Evolutionary conservation across 2,329 filamentous ascomycete species (phyloP).

Genomic region (Colletotrichum simmondsii): DNA sequence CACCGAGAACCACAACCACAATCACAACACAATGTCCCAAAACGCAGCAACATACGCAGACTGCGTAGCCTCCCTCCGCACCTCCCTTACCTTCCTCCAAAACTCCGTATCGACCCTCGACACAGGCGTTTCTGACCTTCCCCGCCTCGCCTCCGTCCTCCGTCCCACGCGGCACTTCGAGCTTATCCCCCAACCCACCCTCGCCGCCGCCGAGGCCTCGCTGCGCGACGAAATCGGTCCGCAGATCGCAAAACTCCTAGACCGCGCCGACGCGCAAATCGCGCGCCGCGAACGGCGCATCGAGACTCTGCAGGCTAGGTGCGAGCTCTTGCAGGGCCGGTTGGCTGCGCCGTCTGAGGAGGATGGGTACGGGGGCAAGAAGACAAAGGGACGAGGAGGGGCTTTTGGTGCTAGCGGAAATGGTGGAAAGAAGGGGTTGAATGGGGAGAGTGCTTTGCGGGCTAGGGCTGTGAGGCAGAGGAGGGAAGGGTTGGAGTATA

Average conservation of each 20-base stretch:
- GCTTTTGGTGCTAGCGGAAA: not conserved
- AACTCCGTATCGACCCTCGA: slow-evolving; percentile 69
- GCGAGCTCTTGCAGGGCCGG: slow-evolving; percentile 83
- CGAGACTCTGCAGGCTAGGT: slow-evolving; percentile 83
- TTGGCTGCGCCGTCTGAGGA: slow-evolving; percentile 47
- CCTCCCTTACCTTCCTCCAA: slow-evolving; percentile 70
- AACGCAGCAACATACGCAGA: slow-evolving; percentile 56
- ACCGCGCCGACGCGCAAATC: slow-evolving; percentile 84
- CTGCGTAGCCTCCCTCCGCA: slow-evolving; percentile 69
- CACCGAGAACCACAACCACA: not conserved
- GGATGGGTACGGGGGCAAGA: slow-evolving; percentile 32
- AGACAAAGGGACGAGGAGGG: slow-evolving; percentile 36
- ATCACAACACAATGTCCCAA: not conserved
- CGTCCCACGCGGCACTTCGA: slow-evolving; percentile 81
- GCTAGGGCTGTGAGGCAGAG: slow-evolving; percentile 77
- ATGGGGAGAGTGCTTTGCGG: slow-evolving; percentile 61
- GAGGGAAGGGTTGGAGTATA: slow-evolving; percentile 87
- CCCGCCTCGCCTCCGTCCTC: slow-evolving; percentile 64
- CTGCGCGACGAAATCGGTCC: slow-evolving; percentile 92
- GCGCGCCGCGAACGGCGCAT: slow-evolving; percentile 86
- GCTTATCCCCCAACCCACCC: slow-evolving; percentile 85
- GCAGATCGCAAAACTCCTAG: slow-evolving; percentile 81
- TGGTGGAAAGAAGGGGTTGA: slow-evolving; percentile 52
- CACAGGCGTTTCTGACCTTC: slow-evolving; percentile 67
- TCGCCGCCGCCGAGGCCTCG: slow-evolving; percentile 83